Percentiles rank a stretch among this genome's conserved stretches.
Conservation (phyloP, 768 basidiomycete genomes). For the Russula sp. region DNA sequence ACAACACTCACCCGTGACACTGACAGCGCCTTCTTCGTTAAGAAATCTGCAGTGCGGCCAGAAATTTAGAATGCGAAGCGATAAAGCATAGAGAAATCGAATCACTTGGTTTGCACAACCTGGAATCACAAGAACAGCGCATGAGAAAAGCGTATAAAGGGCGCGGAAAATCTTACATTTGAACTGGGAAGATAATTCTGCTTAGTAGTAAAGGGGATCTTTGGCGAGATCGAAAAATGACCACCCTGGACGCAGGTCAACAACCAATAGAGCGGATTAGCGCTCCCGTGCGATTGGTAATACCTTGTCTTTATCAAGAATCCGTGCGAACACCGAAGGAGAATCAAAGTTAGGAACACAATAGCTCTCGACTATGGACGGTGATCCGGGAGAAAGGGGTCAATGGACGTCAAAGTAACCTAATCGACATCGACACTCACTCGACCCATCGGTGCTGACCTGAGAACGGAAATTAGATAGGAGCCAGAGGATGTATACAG, state of each 20-base stretch:
- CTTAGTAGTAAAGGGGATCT: constrained; percentile 64
- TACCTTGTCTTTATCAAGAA: constrained; percentile 79
- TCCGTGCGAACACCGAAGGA: constrained; percentile 86
- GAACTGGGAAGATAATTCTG: constrained; percentile 82
- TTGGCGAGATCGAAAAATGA: constrained; percentile 86
- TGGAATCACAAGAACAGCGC: constrained; percentile 34
- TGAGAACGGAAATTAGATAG: constrained; percentile 30
- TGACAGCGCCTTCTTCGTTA: constrained; percentile 82
- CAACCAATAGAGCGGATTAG: background rate
- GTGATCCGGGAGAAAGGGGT: constrained; percentile 3
- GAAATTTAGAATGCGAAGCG: background rate
- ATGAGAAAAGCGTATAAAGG: background rate
- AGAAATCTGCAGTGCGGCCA: constrained; percentile 51
- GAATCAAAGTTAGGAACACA: constrained; percentile 94
- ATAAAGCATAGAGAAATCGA: background rate
- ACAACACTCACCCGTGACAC: constrained; percentile 61
- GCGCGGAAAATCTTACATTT: constrained; percentile 49
- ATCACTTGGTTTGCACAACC: constrained; percentile 82
- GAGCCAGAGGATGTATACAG: background rate
- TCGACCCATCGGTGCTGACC: constrained; percentile 79
- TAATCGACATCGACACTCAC: constrained; percentile 39
- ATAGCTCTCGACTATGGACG: constrained; percentile 74
- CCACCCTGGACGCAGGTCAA: constrained; percentile 55
- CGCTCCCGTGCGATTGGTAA: background rate
- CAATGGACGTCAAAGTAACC: background rate